Evolutionary conservation across 148 eudicot species (phyloP).

Genomic region (Cornus controversa): DNA sequence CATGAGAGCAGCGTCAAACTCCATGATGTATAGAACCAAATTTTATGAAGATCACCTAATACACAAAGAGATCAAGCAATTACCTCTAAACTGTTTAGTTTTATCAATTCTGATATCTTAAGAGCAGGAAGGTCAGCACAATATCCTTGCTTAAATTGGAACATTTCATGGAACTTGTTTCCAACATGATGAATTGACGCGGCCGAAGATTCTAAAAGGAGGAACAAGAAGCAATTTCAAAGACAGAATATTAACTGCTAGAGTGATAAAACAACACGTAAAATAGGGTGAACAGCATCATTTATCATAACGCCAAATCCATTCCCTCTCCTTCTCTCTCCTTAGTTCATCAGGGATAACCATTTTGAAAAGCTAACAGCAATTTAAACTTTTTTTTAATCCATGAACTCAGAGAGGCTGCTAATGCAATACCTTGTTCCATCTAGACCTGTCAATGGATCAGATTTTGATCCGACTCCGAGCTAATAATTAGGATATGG

Average conservation of each 20-base stretch:
- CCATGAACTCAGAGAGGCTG: not conserved
- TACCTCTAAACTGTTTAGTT: constrained; percentile 75
- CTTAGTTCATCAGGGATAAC: not conserved
- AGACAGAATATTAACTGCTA: not conserved
- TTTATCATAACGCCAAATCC: not conserved
- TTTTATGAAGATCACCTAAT: not conserved
- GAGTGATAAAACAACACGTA: not conserved
- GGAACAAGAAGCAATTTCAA: not conserved
- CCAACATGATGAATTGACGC: constrained; percentile 15
- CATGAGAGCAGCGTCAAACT: constrained; percentile 10
- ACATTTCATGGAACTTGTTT: constrained; percentile 18
- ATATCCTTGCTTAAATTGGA: constrained; percentile 31
- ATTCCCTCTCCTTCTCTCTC: not conserved
- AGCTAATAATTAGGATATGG: too few species aligned
- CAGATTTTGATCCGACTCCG: too few species aligned
- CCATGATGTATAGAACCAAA: constrained; percentile 3
- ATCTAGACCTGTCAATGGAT: too few species aligned
- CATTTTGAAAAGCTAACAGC: not conserved
- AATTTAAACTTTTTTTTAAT: not conserved
- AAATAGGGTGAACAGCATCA: not conserved
- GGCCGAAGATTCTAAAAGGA: constrained; percentile 12
- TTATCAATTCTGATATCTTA: constrained; percentile 63
- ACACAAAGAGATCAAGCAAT: constrained; percentile 5
- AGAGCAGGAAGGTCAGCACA: constrained; percentile 46
- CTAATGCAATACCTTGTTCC: not conserved